Evolutionary conservation across 2,329 filamentous ascomycete species (phyloP).

Genomic region (Sporothrix mexicana): DNA sequence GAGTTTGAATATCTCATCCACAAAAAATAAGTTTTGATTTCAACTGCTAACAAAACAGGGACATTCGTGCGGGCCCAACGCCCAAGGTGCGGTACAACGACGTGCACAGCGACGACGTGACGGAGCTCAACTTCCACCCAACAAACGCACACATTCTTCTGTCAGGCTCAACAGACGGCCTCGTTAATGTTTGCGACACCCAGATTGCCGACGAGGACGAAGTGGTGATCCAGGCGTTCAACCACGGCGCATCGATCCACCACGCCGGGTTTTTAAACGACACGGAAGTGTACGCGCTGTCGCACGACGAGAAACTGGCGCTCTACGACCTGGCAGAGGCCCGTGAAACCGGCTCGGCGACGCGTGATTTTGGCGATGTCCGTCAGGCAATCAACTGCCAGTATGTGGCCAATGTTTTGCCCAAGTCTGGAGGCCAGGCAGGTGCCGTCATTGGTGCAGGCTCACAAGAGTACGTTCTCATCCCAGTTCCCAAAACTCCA

Average conservation of each 20-base stretch:
- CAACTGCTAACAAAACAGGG: conserved; percentile 51
- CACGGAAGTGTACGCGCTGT: conserved; percentile 72
- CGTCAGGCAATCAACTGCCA: conserved; percentile 69
- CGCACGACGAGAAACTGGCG: conserved; percentile 78
- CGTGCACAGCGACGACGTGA: conserved; percentile 71
- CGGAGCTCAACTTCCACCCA: conserved; percentile 68
- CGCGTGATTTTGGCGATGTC: conserved; percentile 70
- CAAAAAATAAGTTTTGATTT: conserved; percentile 31
- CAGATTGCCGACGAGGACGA: conserved; percentile 76
- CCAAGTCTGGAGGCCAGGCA: conserved; percentile 58
- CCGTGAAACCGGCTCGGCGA: conserved; percentile 62
- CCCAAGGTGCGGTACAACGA: conserved; percentile 64
- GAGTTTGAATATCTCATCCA: not conserved
- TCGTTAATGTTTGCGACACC: conserved; percentile 78
- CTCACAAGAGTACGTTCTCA: conserved; percentile 65
- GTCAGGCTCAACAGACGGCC: conserved; percentile 79
- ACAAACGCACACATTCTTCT: conserved; percentile 66
- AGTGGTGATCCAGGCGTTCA: conserved; percentile 76
- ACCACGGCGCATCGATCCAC: conserved; percentile 76
- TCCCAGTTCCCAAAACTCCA: conserved; percentile 35
- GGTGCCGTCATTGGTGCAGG: conserved; percentile 69
- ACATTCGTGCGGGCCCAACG: conserved; percentile 57
- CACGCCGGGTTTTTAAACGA: conserved; percentile 72
- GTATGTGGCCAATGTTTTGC: conserved; percentile 72
- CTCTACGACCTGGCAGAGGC: conserved; percentile 73